Evolutionary conservation across 306 rosid genomes (phyloP), one percentile per base, ranked within the genome.

Genomic region (Adenanthera pavonina): DNA sequence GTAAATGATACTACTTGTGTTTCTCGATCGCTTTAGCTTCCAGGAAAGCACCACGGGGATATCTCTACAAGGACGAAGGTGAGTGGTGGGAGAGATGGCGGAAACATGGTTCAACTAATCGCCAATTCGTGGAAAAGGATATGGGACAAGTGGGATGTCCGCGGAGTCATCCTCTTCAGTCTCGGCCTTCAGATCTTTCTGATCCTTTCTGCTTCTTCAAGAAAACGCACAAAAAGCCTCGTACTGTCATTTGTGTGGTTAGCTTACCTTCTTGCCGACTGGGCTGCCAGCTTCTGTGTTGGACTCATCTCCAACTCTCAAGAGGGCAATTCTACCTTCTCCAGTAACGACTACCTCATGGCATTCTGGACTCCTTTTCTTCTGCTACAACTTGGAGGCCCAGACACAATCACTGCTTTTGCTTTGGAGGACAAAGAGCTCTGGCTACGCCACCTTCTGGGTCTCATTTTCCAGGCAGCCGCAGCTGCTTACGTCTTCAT

Each of bases 371-470:
- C 8, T 62, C 68, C 68, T 11, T 62, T 62, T 1, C 68, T 84
- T 8, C 10, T 76, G 48, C 3, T 76, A 52, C 72, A 62, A 17
- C 33, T 76, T 0, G 80, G 80, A 2, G 80, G 80, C 35, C 80
- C 61, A 0, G 72, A 76, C 2, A 76, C 72, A 43, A 76, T 76
- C 44, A 47, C 49, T 44, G 80, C 80, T 0, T 46, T 44, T 15
- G 16, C 80, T 25, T 0, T 61, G 47, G 80, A 76, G 40, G 80
- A 76, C 43, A 76, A 76, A 1, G 72, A 76, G 35, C 60, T 76
- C 0, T 76, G 73, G 80, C 68, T 0, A 0, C 1, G 68, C 0
- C 68, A 62, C 8, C 68, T 62, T 9, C 36, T 59, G 0, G 65
- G 6, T 5, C 65, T 59, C 65, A 3, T 20, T 59, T 20, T 10